phyloP scores from a whole-genome alignment of 73 alveolate genomes.

The Loxodes magnus region DNA sequence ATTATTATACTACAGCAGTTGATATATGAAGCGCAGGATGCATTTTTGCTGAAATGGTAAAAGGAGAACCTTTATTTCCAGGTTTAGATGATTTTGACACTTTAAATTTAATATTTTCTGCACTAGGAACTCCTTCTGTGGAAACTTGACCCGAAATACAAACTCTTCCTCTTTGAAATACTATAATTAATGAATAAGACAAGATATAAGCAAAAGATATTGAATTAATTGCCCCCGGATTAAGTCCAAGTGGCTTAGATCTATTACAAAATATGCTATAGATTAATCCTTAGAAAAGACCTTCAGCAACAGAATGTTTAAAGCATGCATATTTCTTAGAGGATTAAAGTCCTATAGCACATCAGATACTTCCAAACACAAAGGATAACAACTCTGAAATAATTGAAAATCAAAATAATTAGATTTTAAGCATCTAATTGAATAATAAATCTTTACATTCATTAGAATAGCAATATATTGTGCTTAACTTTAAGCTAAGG shows the following conservation, averaged over 20 bases:
- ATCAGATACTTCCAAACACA: too few species aligned
- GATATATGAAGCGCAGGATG: constrained; percentile 98
- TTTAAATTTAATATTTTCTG: constrained; percentile 56
- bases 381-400: too few species aligned
- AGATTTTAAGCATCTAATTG: too few species aligned
- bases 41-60: constrained; percentile 91
- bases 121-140: constrained; percentile 85
- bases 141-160: constrained; percentile 36
- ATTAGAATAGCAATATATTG: too few species aligned
- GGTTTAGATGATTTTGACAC: constrained; percentile 83
- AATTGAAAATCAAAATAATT: too few species aligned
- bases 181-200: constrained; percentile 60
- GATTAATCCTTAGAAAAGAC: constrained; percentile 84
- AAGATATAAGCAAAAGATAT: constrained; percentile 20
- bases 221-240: too few species aligned
- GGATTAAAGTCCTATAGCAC: too few species aligned
- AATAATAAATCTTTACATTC: too few species aligned
- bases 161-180: constrained; percentile 59
- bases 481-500: too few species aligned
- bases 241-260: too few species aligned
- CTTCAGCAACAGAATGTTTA: constrained; percentile 75
- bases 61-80: constrained; percentile 73
- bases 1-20: constrained; percentile 72
- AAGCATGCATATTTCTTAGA: constrained; percentile 87
- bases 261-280: constrained; percentile 68